phyloP scores from a whole-genome alignment of 1,284 basidiomycete species.

The Ustilago nuda region DNA sequence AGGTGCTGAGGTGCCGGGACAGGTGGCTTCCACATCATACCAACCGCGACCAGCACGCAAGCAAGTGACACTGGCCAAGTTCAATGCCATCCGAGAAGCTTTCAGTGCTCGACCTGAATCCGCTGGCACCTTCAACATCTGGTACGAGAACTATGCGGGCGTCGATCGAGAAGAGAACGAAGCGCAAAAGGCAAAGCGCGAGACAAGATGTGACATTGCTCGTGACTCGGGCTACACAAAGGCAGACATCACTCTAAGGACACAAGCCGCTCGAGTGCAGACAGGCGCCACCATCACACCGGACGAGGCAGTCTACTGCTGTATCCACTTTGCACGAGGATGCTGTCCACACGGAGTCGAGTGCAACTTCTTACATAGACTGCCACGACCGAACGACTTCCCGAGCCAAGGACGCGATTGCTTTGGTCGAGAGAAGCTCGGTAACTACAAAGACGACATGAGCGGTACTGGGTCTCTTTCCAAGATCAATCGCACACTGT shows the following conservation, averaged over 20 bases:
- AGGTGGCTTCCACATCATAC: constrained; percentile 47
- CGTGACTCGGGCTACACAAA: constrained; percentile 87
- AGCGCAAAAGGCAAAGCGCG: constrained; percentile 83
- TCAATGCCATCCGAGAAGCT: constrained; percentile 60
- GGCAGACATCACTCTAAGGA: constrained; percentile 51
- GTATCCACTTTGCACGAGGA: constrained; percentile 94
- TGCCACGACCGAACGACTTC: constrained; percentile 75
- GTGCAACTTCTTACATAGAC: constrained; percentile 91
- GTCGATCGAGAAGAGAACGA: constrained; percentile 71
- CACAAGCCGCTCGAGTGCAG: constrained; percentile 29
- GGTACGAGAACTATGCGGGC: constrained; percentile 99
- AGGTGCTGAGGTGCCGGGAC: constrained; percentile 4
- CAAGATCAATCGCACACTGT: constrained; percentile 91
- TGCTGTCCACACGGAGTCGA: constrained; percentile 97
- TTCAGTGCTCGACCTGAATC: constrained; percentile 55
- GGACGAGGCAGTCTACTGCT: constrained; percentile 85
- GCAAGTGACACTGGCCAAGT: constrained; percentile 61
- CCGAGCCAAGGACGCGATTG: constrained; percentile 95
- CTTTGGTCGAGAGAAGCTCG: constrained; percentile 96
- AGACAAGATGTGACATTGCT: constrained; percentile 88
- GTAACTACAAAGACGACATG: constrained; percentile 99
- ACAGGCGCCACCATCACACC: constrained; percentile 23
- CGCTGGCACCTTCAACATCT: constrained; percentile 77
- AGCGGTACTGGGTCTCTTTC: constrained; percentile 97
- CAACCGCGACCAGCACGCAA: constrained; percentile 61